Evolutionary conservation across 164 flowering plant genomes (phyloP), one percentile per base, ranked within the genome.

Genomic region (Chimonanthus salicifolius): DNA sequence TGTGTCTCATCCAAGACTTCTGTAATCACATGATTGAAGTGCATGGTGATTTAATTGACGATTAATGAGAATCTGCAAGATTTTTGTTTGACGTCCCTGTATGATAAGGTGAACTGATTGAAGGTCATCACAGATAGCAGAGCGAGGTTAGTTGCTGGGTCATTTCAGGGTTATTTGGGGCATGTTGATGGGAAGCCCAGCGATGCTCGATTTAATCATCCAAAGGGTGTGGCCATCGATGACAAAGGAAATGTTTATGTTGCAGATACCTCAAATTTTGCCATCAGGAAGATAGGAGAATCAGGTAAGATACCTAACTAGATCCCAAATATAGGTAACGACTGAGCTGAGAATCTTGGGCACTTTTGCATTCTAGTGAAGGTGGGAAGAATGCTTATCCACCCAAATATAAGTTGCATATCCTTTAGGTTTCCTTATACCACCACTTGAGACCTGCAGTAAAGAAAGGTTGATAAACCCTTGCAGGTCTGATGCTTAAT

Each of bases 161-260:
- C 99, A 74, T 95, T 90, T 83, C 92, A 95, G 78, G 98, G 99
- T 63, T 80, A 85, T 71, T 83, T 88, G 11, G 99, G 99, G 50
- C 99, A 95, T 85, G 91, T 90, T 33, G 99, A 95, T 84, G 99
- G 99, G 64, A 95, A 93, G 74, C 92, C 99, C 65, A 93, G 84
- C 76, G 99, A 95, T 75, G 95, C 97, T 78, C 97, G 97, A 73
- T 95, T 95, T 71, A 89, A 89, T 83, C 90, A 87, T 77, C 99
- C 99, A 2, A 90, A 85, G 86, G 99, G 98, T 45, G 88, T 92
- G 51, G 84, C 99, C 64, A 85, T 95, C 90, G 97, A 95, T 81
- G 97, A 92, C 76, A 89, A 85, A 80, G 99, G 99, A 54, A 95
- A 95, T 73, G 87, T 95, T 2, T 95, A 95, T 81, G 95, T 95